Conservation (phyloP, 164 flowering plant species). For the Protea cynaroides region DNA sequence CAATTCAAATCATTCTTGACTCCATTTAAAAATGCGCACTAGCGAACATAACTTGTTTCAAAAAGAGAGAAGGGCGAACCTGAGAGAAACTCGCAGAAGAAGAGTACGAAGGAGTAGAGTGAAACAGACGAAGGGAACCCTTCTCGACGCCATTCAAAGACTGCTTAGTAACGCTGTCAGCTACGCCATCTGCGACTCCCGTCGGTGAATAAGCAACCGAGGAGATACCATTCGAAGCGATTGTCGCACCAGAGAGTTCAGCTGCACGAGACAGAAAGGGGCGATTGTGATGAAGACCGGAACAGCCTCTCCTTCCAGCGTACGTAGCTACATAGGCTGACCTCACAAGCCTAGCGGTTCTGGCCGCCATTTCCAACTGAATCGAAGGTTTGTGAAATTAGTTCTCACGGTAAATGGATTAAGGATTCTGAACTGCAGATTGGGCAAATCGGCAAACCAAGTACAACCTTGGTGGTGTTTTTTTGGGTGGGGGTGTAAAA, state of each 20-base stretch:
- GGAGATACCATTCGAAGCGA: background rate
- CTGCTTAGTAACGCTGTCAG: background rate
- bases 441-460: too few relatives aligned
- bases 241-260: background rate
- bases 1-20: background rate
- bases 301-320: background rate
- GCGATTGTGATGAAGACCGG: background rate
- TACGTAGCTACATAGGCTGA: conserved; percentile 3
- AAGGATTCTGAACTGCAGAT: too few relatives aligned
- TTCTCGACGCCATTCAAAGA: conserved; percentile 7
- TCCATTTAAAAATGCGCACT: background rate
- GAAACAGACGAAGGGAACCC: conserved; percentile 18
- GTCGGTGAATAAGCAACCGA: conserved; percentile 3
- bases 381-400: background rate
- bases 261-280: background rate
- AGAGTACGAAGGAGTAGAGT: conserved; percentile 19
- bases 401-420: background rate
- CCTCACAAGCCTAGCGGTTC: conserved; percentile 13
- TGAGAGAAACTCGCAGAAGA: conserved; percentile 24
- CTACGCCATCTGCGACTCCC: background rate
- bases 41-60: background rate
- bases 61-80: conserved; percentile 13
- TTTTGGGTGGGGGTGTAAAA: background rate
- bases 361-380: conserved; percentile 5
- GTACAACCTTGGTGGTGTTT: too few relatives aligned